A percentile compares a stretch with the other conserved stretches of the same genome.
Conservation (phyloP, 345 rosid species). For the Camelina neglecta region DNA sequence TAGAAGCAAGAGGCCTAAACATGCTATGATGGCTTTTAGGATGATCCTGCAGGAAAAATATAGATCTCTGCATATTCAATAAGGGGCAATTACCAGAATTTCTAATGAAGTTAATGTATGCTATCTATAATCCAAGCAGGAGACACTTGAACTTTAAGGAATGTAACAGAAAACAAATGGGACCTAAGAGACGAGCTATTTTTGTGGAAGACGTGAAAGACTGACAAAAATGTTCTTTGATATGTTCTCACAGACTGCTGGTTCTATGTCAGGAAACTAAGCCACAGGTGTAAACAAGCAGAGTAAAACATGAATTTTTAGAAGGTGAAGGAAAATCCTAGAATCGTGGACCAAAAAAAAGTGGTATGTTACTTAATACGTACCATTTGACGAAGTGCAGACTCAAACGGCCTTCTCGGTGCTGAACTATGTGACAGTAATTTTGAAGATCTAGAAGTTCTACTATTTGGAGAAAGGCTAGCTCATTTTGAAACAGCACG, state of each 20-base stretch:
- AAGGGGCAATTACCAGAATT: slow-evolving; percentile 11
- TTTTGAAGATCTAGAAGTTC: slow-evolving; percentile 67
- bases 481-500: slow-evolving; percentile 56
- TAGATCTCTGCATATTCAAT: slow-evolving; percentile 3
- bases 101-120: not conserved
- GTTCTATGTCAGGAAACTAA: slow-evolving; percentile 18
- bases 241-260: not conserved
- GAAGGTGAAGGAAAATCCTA: not conserved
- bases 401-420: slow-evolving; percentile 80
- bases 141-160: too few relatives aligned
- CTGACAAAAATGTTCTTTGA: too few relatives aligned
- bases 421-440: slow-evolving; percentile 72
- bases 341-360: not conserved
- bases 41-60: slow-evolving; percentile 61
- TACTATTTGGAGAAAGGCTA: slow-evolving; percentile 64
- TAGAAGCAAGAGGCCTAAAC: slow-evolving; percentile 98
- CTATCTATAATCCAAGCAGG: too few relatives aligned
- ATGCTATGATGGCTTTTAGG: slow-evolving; percentile 88
- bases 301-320: slow-evolving; percentile 18
- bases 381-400: slow-evolving; percentile 89
- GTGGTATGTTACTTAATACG: slow-evolving; percentile 24
- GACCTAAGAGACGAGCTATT: too few relatives aligned
- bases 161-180: too few relatives aligned
- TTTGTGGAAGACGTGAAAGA: too few relatives aligned
- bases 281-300: slow-evolving; percentile 23